Evolutionary conservation across 2,329 filamentous ascomycete species (phyloP).

Genomic region (Phyllosticta paracitricarpa): DNA sequence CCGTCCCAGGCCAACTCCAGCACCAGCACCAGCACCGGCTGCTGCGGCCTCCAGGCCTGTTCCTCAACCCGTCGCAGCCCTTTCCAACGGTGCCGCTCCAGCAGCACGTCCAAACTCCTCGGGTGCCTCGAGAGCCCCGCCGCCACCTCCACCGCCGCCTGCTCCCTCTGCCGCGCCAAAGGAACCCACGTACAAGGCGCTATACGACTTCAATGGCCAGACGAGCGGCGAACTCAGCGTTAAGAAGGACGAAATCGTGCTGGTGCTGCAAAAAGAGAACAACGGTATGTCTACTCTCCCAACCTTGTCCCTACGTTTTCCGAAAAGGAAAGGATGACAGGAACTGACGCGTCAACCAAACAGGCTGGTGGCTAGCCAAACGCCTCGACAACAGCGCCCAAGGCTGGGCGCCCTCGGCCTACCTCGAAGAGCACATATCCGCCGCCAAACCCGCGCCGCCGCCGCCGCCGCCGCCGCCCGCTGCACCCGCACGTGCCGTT

Average conservation of each 20-base stretch:
- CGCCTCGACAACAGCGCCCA: slow-evolving; percentile 57
- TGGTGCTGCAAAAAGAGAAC: slow-evolving; percentile 86
- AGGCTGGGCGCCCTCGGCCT: slow-evolving; percentile 90
- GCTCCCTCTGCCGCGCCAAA: slow-evolving; percentile 48
- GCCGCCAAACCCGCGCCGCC: slow-evolving; percentile 42
- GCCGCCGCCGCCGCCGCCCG: slow-evolving; percentile 42
- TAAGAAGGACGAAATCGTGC: slow-evolving; percentile 66
- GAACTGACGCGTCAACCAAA: neutral
- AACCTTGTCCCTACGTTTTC: neutral
- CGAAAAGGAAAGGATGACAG: neutral
- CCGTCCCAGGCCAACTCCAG: slow-evolving; percentile 27
- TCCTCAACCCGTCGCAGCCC: slow-evolving; percentile 39
- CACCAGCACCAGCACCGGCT: slow-evolving; percentile 13
- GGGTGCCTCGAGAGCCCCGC: slow-evolving; percentile 37
- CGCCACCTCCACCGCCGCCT: slow-evolving; percentile 55
- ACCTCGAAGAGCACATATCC: slow-evolving; percentile 69
- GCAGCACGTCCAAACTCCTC: slow-evolving; percentile 29
- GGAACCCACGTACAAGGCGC: slow-evolving; percentile 75
- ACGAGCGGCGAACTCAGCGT: slow-evolving; percentile 79
- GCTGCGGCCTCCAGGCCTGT: slow-evolving; percentile 17
- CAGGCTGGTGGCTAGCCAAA: slow-evolving; percentile 95
- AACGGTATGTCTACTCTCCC: slow-evolving; percentile 58
- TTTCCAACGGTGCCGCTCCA: slow-evolving; percentile 38
- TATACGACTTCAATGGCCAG: slow-evolving; percentile 86
- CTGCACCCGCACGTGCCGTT: slow-evolving; percentile 34